These are phyloP conservation scores for Arctium lappa DNA, from an alignment of 129 eudicot genomes.

Conservation along the genomic window DNA sequence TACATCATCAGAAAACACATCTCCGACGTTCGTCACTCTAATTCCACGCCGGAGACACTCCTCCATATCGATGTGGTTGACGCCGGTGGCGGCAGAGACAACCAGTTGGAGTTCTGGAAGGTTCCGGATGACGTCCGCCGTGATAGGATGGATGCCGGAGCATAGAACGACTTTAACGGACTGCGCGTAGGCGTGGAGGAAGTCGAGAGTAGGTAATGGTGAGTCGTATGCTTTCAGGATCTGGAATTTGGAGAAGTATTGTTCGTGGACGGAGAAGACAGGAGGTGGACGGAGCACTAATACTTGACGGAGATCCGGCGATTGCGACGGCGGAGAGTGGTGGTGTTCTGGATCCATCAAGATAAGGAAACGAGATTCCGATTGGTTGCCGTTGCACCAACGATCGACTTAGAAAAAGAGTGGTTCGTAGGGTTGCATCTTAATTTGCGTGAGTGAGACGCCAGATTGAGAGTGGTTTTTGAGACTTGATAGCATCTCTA, in stretches of 20 bases:
- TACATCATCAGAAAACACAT: constrained; percentile 29
- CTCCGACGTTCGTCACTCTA: constrained; percentile 18
- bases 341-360: constrained; percentile 4
- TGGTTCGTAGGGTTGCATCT: neutral
- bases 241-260: constrained; percentile 16
- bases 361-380: neutral
- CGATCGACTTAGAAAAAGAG: too few species aligned
- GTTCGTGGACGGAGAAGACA: constrained; percentile 20
- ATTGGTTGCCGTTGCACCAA: neutral
- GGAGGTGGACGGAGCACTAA: constrained; percentile 24
- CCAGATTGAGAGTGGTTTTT: too few species aligned
- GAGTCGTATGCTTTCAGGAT: constrained; percentile 30
- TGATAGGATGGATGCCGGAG: constrained; percentile 12
- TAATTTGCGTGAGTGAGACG: too few species aligned
- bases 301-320: constrained; percentile 3
- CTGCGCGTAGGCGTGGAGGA: constrained; percentile 1
- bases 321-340: constrained; percentile 5
- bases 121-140: constrained; percentile 4
- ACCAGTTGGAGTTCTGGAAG: constrained; percentile 19
- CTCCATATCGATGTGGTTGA: too few species aligned
- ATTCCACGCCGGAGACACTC: too few species aligned
- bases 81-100: neutral
- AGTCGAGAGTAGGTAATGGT: constrained; percentile 24
- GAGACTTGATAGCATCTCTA: too few species aligned
- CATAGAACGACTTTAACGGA: constrained; percentile 16